These are phyloP conservation scores for Suillus clintonianus DNA, from an alignment of 768 basidiomycete genomes.

Conservation along the genomic window DNA sequence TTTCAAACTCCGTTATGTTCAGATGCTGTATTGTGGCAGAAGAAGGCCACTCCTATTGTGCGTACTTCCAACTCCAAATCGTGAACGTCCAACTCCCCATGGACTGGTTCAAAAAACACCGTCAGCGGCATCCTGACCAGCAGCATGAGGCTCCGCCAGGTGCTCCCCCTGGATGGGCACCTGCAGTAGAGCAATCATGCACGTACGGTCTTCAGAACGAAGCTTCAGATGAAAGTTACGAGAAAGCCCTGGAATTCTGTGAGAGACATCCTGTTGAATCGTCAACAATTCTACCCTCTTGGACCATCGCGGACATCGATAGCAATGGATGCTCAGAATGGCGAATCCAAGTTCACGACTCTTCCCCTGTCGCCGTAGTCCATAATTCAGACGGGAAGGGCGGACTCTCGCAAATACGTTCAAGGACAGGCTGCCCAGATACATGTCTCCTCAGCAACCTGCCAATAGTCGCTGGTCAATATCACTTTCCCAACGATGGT, in stretches of 20 bases:
- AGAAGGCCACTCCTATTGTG: neutral
- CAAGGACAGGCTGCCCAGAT: slow-evolving; percentile 45
- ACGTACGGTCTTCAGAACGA: slow-evolving; percentile 53
- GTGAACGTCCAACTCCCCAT: neutral
- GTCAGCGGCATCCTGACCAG: neutral
- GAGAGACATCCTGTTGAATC: slow-evolving; percentile 35
- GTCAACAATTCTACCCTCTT: slow-evolving; percentile 52
- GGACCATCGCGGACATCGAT: slow-evolving; percentile 53
- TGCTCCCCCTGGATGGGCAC: slow-evolving; percentile 56
- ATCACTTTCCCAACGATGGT: slow-evolving; percentile 50
- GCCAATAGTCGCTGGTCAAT: slow-evolving; percentile 61
- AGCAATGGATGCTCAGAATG: slow-evolving; percentile 51
- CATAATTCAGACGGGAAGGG: slow-evolving; percentile 34
- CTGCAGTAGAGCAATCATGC: slow-evolving; percentile 56
- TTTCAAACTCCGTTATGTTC: neutral
- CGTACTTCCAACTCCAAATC: neutral
- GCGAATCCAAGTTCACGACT: slow-evolving; percentile 46
- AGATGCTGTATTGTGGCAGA: neutral
- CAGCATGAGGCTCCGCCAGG: neutral
- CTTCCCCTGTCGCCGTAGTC: slow-evolving; percentile 47
- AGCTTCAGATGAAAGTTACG: slow-evolving; percentile 57
- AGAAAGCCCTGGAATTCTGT: slow-evolving; percentile 55
- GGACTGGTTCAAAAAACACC: neutral
- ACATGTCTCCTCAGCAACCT: slow-evolving; percentile 59
- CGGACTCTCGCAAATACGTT: slow-evolving; percentile 44